These are phyloP conservation scores for Chenopodium berlandieri DNA, from an alignment of 148 eudicot species.

Conservation along the genomic window DNA sequence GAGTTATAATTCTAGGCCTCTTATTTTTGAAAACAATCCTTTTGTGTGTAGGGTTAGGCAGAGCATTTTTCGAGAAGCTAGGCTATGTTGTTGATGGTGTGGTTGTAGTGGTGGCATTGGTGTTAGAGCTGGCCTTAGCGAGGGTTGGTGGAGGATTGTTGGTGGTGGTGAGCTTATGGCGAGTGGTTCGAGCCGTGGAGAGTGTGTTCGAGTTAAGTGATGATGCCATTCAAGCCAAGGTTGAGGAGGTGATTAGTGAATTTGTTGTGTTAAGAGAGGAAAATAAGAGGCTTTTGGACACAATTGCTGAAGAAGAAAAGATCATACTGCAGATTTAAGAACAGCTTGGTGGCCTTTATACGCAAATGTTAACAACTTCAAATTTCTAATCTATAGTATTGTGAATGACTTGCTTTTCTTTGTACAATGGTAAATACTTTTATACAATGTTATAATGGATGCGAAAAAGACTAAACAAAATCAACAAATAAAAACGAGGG, in stretches of 20 bases:
- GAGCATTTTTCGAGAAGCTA: slow-evolving; percentile 33
- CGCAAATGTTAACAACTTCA: too few species aligned
- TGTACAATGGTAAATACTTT: too few species aligned
- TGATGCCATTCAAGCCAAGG: slow-evolving; percentile 44
- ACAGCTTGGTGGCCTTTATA: background rate
- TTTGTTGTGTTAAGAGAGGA: slow-evolving; percentile 36
- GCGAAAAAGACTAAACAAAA: too few species aligned
- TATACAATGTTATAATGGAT: too few species aligned
- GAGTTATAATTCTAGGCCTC: slow-evolving; percentile 34
- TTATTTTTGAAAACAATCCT: slow-evolving; percentile 28
- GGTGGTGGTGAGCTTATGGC: slow-evolving; percentile 50
- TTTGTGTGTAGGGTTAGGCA: slow-evolving; percentile 33
- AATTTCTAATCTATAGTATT: too few species aligned
- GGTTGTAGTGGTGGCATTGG: slow-evolving; percentile 38
- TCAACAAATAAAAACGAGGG: too few species aligned
- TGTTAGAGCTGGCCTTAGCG: slow-evolving; percentile 37
- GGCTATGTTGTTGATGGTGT: slow-evolving; percentile 43
- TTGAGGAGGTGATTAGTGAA: slow-evolving; percentile 32
- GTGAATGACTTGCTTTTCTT: too few species aligned
- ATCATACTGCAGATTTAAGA: slow-evolving; percentile 7
- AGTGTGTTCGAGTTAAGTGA: slow-evolving; percentile 52
- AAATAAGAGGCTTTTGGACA: slow-evolving; percentile 25
- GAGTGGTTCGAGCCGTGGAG: slow-evolving; percentile 48
- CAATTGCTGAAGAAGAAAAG: slow-evolving; percentile 17
- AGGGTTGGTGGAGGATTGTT: slow-evolving; percentile 44